Evolutionary conservation across 371 early-diverging fungal genomes (phyloP).

Genomic region (Phascolomyces articulosus): DNA sequence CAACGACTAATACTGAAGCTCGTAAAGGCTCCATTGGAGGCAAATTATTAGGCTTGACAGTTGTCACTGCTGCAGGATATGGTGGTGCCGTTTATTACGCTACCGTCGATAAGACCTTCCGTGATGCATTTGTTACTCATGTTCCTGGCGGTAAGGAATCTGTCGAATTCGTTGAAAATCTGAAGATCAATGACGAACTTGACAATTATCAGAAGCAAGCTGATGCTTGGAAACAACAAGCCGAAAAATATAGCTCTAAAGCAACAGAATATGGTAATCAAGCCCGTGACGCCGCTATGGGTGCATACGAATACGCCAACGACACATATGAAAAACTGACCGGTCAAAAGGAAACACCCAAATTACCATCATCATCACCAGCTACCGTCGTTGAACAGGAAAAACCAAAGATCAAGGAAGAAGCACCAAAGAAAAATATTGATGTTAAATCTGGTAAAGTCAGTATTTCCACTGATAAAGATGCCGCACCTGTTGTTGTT

Average conservation of each 20-base stretch:
- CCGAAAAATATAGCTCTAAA: slow-evolving; percentile 18
- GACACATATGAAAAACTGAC: slow-evolving; percentile 29
- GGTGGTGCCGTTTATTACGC: slow-evolving; percentile 35
- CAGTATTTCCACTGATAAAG: slow-evolving; percentile 14
- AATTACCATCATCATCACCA: background rate
- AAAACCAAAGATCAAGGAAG: slow-evolving; percentile 5
- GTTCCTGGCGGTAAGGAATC: slow-evolving; percentile 28
- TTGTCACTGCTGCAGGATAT: slow-evolving; percentile 22
- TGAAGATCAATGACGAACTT: slow-evolving; percentile 24
- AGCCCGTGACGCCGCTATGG: slow-evolving; percentile 24
- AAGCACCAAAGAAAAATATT: background rate
- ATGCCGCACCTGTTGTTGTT: slow-evolving; percentile 9
- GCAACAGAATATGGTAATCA: slow-evolving; percentile 21
- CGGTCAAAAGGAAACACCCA: slow-evolving; percentile 17
- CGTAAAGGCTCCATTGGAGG: slow-evolving; percentile 9
- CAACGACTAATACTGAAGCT: background rate
- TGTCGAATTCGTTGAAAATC: slow-evolving; percentile 26
- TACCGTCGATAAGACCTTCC: slow-evolving; percentile 24
- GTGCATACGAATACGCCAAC: slow-evolving; percentile 26
- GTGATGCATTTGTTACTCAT: slow-evolving; percentile 25
- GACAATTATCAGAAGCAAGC: slow-evolving; percentile 19
- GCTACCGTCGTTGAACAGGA: slow-evolving; percentile 2
- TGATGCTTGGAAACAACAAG: slow-evolving; percentile 18
- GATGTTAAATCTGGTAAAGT: slow-evolving; percentile 11
- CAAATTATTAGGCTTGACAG: slow-evolving; percentile 17